phyloP scores from a whole-genome alignment of 2,329 filamentous ascomycete genomes.

The Ramularia collo-cygni region DNA sequence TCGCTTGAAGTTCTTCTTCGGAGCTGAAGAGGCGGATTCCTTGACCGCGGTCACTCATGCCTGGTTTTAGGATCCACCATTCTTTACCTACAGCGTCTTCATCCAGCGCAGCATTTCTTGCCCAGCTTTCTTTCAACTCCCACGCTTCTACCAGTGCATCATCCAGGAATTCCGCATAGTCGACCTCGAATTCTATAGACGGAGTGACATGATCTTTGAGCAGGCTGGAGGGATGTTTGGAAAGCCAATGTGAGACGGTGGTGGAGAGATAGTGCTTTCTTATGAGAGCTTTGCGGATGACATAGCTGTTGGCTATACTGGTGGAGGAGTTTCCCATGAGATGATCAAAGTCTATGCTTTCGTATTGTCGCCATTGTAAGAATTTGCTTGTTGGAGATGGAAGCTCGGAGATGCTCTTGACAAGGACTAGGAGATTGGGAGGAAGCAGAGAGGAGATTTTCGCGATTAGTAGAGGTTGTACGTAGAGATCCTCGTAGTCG shows the following conservation, averaged over 20 bases:
- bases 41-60: constrained; percentile 94
- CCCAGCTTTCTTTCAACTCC: constrained; percentile 73
- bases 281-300: constrained; percentile 93
- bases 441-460: constrained; percentile 62
- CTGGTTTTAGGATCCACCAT: constrained; percentile 98
- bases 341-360: constrained; percentile 77
- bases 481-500: constrained; percentile 81
- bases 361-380: constrained; percentile 80
- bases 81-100: constrained; percentile 41
- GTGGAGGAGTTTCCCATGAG: constrained; percentile 55
- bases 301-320: constrained; percentile 76
- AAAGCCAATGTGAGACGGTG: constrained; percentile 77
- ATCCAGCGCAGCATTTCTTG: constrained; percentile 51
- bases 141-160: constrained; percentile 81
- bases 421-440: constrained; percentile 27
- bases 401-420: constrained; percentile 50
- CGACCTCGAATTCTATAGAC: constrained; percentile 82
- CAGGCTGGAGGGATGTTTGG: constrained; percentile 69
- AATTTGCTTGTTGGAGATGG: constrained; percentile 44
- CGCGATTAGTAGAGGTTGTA: constrained; percentile 73
- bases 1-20: constrained; percentile 72
- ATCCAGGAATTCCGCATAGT: constrained; percentile 94
- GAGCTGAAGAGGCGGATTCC: constrained; percentile 85
- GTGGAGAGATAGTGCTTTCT: constrained; percentile 88
- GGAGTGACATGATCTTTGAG: constrained; percentile 67